Evolutionary conservation across 73 alveolate species (phyloP).

Genomic region (Paramecium tetraurelia): DNA sequence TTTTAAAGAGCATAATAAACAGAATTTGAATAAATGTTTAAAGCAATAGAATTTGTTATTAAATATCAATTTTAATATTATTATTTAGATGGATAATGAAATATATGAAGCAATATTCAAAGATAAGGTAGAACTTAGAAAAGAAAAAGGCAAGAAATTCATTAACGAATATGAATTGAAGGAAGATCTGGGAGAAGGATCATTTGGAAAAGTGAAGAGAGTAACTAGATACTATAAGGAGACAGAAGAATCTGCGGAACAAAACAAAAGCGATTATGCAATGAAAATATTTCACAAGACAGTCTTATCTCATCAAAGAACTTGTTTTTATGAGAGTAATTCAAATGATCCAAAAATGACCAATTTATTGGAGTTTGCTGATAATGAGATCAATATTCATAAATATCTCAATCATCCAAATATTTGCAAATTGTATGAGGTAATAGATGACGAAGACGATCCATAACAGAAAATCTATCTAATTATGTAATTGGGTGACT

Average conservation of each 20-base stretch:
- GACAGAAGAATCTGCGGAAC: not conserved
- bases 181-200: constrained; percentile 11
- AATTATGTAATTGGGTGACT: constrained; percentile 23
- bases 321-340: constrained; percentile 22
- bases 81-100: not conserved
- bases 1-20: not conserved
- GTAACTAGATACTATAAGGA: not conserved
- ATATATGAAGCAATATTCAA: not conserved
- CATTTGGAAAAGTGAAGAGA: constrained; percentile 7
- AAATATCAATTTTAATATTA: not conserved
- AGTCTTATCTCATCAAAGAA: not conserved
- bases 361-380: not conserved
- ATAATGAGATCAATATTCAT: not conserved
- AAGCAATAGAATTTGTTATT: not conserved
- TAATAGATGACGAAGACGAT: constrained; percentile 7
- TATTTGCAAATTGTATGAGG: not conserved
- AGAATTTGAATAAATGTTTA: not conserved
- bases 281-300: constrained; percentile 8
- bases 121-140: not conserved
- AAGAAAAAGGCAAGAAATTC: not conserved
- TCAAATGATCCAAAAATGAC: constrained; percentile 14
- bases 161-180: not conserved
- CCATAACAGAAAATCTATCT: not conserved
- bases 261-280: not conserved
- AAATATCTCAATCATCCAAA: constrained; percentile 17